phyloP scores from a whole-genome alignment of 805 yeast species.

The Candida dendrica region DNA sequence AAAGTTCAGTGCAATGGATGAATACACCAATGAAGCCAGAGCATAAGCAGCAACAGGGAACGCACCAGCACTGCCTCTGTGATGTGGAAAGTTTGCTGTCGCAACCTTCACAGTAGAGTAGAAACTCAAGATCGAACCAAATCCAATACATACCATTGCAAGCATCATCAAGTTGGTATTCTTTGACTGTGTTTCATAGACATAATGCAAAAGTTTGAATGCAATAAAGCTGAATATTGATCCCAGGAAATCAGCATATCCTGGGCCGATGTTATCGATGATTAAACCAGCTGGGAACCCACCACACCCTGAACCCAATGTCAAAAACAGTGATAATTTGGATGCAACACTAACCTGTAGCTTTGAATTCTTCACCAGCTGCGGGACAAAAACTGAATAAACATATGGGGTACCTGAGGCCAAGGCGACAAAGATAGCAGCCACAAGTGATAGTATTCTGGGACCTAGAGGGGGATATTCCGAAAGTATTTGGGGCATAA shows the following conservation, averaged over 20 bases:
- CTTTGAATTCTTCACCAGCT: constrained; percentile 48
- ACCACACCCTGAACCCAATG: constrained; percentile 59
- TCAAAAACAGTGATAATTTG: constrained; percentile 52
- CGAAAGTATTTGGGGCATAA: not conserved
- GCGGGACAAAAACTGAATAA: constrained; percentile 73
- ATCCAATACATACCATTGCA: constrained; percentile 49
- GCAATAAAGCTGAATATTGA: constrained; percentile 47
- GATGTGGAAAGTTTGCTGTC: constrained; percentile 57
- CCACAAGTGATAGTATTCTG: constrained; percentile 8
- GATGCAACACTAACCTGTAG: constrained; percentile 59
- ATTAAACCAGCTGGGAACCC: constrained; percentile 67
- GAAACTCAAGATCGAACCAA: constrained; percentile 56
- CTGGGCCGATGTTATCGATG: constrained; percentile 57
- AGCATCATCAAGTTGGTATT: constrained; percentile 36
- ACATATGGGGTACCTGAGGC: constrained; percentile 74
- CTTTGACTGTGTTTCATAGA: constrained; percentile 34
- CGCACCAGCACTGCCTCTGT: constrained; percentile 38
- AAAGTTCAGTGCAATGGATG: constrained; percentile 45
- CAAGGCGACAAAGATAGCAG: constrained; percentile 38
- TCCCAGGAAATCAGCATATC: constrained; percentile 45
- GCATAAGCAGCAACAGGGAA: constrained; percentile 40
- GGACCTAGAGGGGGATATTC: not conserved
- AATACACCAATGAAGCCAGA: constrained; percentile 59
- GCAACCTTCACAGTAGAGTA: constrained; percentile 47
- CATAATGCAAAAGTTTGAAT: constrained; percentile 41